Percentiles rank a stretch among this genome's conserved stretches.
Evolutionary conservation across 176 grass and related monocot genomes (phyloP).

Genomic region (Aechmea fasciata): DNA sequence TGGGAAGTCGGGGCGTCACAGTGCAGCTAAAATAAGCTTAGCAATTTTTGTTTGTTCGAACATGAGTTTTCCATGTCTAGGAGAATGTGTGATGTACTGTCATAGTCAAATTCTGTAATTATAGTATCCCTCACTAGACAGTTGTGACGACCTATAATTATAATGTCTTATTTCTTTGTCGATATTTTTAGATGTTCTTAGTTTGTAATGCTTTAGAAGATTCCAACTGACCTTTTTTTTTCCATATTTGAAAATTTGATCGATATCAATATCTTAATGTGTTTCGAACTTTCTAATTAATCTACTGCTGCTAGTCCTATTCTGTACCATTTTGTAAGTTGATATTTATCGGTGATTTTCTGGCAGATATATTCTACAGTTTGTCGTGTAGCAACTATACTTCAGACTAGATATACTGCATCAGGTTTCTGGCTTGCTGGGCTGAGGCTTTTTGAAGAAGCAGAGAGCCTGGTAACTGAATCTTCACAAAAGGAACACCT

Average conservation of each 20-base stretch:
- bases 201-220: neutral
- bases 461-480: slow-evolving; percentile 46
- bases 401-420: slow-evolving; percentile 84
- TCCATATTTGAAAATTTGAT: neutral
- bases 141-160: neutral
- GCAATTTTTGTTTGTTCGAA: too few relatives aligned
- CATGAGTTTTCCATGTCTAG: too few relatives aligned
- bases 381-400: slow-evolving; percentile 68
- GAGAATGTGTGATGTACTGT: too few relatives aligned
- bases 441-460: slow-evolving; percentile 66
- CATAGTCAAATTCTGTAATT: too few relatives aligned
- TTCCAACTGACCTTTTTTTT: neutral
- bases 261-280: neutral
- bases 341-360: slow-evolving; percentile 1
- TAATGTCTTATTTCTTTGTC: neutral
- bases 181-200: neutral
- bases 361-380: slow-evolving; percentile 63
- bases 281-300: neutral
- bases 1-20: too few relatives aligned
- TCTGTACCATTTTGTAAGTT: slow-evolving; percentile 6
- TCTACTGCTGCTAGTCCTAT: neutral
- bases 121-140: too few relatives aligned
- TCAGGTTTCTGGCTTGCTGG: slow-evolving; percentile 79
- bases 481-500: slow-evolving; percentile 52
- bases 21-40: too few relatives aligned